A percentile compares a stretch with the other conserved stretches of the same genome.
Conservation (phyloP, 345 rosid species). For the Populus pruinosa region DNA sequence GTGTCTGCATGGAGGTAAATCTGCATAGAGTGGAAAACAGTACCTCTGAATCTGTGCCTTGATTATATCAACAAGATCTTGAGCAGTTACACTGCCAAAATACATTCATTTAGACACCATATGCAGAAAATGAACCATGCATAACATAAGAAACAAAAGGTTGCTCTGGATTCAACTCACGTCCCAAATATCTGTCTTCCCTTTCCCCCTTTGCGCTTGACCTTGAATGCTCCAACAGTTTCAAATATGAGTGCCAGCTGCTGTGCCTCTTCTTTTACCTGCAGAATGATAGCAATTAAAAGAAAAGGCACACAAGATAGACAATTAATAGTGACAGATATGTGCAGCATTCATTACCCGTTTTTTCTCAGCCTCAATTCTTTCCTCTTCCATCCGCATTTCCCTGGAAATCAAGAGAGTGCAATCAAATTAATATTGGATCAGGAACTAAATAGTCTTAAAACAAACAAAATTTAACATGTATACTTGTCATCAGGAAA, state of each 20-base stretch:
- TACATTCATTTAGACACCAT: slow-evolving; percentile 9
- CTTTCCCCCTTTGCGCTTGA: slow-evolving; percentile 93
- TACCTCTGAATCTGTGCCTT: slow-evolving; percentile 94
- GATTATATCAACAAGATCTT: slow-evolving; percentile 87
- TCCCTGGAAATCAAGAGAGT: slow-evolving; percentile 41
- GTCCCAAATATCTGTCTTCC: slow-evolving; percentile 84
- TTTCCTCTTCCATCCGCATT: slow-evolving; percentile 74
- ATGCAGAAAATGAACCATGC: neutral
- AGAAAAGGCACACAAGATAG: neutral
- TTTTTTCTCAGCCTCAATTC: slow-evolving; percentile 87
- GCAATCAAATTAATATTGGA: neutral
- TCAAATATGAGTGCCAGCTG: slow-evolving; percentile 78
- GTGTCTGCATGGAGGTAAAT: slow-evolving; percentile 6
- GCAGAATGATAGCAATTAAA: slow-evolving; percentile 7
- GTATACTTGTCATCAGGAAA: neutral
- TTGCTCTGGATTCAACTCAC: slow-evolving; percentile 40
- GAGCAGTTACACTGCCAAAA: slow-evolving; percentile 78
- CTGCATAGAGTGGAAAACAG: neutral
- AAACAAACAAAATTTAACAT: neutral
- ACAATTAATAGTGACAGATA: neutral
- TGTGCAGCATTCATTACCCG: slow-evolving; percentile 51
- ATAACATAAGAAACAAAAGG: neutral
- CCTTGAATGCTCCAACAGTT: slow-evolving; percentile 90
- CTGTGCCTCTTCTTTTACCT: slow-evolving; percentile 95
- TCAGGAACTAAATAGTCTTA: neutral